Conservation (phyloP, 495 filamentous ascomycete genomes). For the Sporormia fimetaria region DNA sequence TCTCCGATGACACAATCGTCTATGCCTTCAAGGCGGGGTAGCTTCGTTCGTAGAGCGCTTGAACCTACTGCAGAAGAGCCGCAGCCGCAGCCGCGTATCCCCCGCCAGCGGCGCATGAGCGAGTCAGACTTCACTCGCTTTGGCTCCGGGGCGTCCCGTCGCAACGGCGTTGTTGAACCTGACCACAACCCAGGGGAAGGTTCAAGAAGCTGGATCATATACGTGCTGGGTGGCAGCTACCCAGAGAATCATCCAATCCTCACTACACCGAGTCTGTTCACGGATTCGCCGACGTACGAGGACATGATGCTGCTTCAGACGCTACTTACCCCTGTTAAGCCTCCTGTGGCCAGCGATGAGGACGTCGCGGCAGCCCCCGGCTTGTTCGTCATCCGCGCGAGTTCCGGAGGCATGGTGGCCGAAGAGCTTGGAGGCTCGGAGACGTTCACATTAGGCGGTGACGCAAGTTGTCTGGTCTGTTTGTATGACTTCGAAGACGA, state of each 20-base stretch:
- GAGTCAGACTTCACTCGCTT: slow-evolving; percentile 54
- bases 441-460: slow-evolving; percentile 41
- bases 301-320: slow-evolving; percentile 68
- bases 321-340: slow-evolving; percentile 61
- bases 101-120: slow-evolving; percentile 46
- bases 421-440: slow-evolving; percentile 40
- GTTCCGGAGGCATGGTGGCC: slow-evolving; percentile 35
- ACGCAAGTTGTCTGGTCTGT: slow-evolving; percentile 60
- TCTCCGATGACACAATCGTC: slow-evolving; percentile 21
- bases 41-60: slow-evolving; percentile 25
- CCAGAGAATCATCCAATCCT: slow-evolving; percentile 68
- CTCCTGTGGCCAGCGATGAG: slow-evolving; percentile 56
- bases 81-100: slow-evolving; percentile 23
- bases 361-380: slow-evolving; percentile 58
- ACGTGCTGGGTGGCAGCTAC: slow-evolving; percentile 65
- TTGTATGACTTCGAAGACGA: slow-evolving; percentile 57
- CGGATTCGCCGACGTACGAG: slow-evolving; percentile 68
- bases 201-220: slow-evolving; percentile 63
- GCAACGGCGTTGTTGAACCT: slow-evolving; percentile 58
- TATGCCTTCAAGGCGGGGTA: slow-evolving; percentile 24
- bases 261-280: slow-evolving; percentile 65
- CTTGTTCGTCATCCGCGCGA: slow-evolving; percentile 24
- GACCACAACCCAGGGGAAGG: slow-evolving; percentile 40
- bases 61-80: slow-evolving; percentile 29
- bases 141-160: slow-evolving; percentile 50